phyloP scores from a whole-genome alignment of 495 filamentous ascomycete species.

The Hypoxylon subgilvum region DNA sequence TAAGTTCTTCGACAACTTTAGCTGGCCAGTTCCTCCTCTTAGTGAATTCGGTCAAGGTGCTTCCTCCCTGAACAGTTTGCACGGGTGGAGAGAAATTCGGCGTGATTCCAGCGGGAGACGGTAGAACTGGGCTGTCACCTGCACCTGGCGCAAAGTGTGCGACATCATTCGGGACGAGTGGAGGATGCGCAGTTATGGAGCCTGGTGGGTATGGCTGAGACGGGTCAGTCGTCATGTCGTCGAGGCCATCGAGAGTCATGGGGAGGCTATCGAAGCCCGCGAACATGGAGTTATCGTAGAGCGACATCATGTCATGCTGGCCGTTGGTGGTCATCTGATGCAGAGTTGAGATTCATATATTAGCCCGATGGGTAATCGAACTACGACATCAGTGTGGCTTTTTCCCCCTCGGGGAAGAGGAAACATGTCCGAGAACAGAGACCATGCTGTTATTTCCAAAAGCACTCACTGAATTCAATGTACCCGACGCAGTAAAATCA shows the following conservation, averaged over 20 bases:
- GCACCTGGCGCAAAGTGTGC: constrained; percentile 34
- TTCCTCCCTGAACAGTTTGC: constrained; percentile 59
- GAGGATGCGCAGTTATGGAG: constrained; percentile 22
- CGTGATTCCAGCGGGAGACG: constrained; percentile 46
- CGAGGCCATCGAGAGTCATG: constrained; percentile 45
- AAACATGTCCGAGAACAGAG: constrained; percentile 9
- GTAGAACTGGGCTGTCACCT: constrained; percentile 47
- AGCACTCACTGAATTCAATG: constrained; percentile 39
- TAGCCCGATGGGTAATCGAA: constrained; percentile 12
- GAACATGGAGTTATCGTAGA: constrained; percentile 48
- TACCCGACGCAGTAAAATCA: constrained; percentile 37
- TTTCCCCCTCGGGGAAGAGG: no score
- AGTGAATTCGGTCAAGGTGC: constrained; percentile 79
- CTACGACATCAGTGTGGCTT: no score
- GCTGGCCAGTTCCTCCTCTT: constrained; percentile 89
- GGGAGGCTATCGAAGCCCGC: constrained; percentile 47
- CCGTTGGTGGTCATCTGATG: constrained; percentile 42
- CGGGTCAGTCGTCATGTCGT: constrained; percentile 31
- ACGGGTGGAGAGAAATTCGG: constrained; percentile 33
- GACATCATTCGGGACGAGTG: constrained; percentile 31
- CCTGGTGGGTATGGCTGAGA: constrained; percentile 31
- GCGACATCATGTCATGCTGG: constrained; percentile 47
- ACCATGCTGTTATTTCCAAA: no score
- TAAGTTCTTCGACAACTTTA: constrained; percentile 85
- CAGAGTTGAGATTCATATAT: constrained; percentile 16